These are phyloP conservation scores for Suhomyces wounanorum DNA, from an alignment of 1,139 yeast genomes.

Conservation along the genomic window DNA sequence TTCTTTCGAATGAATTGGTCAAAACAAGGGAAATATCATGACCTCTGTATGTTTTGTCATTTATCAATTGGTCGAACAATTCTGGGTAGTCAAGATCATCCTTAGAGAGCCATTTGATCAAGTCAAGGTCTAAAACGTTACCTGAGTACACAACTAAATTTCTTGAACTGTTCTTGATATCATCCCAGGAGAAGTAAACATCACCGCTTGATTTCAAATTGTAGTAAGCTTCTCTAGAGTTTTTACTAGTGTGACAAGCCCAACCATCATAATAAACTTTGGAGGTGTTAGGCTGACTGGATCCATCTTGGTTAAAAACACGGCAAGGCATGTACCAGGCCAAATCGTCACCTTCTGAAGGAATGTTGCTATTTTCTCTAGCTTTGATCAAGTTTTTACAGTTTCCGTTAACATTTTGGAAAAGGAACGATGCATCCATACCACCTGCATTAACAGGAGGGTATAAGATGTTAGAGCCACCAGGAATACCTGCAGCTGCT, in stretches of 20 bases:
- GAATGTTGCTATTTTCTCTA: slow-evolving; percentile 67
- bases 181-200: slow-evolving; percentile 90
- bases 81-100: slow-evolving; percentile 73
- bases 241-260: slow-evolving; percentile 82
- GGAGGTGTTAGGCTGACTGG: slow-evolving; percentile 63
- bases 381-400: slow-evolving; percentile 85
- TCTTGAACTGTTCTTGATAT: slow-evolving; percentile 67
- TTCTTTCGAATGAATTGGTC: slow-evolving; percentile 67
- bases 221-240: slow-evolving; percentile 72
- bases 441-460: slow-evolving; percentile 92
- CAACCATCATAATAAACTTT: slow-evolving; percentile 72
- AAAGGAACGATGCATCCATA: slow-evolving; percentile 81
- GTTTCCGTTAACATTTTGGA: slow-evolving; percentile 94
- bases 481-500: slow-evolving; percentile 71
- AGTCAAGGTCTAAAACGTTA: slow-evolving; percentile 75
- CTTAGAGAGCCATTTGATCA: slow-evolving; percentile 70
- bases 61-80: slow-evolving; percentile 62
- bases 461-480: slow-evolving; percentile 69
- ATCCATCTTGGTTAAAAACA: slow-evolving; percentile 67
- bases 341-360: slow-evolving; percentile 60
- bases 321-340: slow-evolving; percentile 99
- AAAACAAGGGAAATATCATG: slow-evolving; percentile 79
- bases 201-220: slow-evolving; percentile 64
- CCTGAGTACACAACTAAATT: slow-evolving; percentile 88
- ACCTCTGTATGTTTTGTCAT: slow-evolving; percentile 62